These are phyloP conservation scores for Fraxinus americana DNA, from an alignment of 257 asterid species.

Conservation along the genomic window DNA sequence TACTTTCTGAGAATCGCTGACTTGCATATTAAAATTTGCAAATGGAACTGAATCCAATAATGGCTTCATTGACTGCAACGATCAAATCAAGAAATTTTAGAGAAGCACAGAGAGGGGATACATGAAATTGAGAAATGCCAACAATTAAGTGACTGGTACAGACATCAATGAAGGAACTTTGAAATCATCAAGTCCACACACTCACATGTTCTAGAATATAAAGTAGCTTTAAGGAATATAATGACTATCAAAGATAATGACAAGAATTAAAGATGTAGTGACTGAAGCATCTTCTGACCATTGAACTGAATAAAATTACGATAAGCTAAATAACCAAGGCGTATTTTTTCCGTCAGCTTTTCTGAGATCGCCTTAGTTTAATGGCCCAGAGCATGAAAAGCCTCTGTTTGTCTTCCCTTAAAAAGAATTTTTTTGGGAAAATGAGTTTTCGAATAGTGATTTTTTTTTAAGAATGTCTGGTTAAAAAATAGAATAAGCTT, in stretches of 20 bases:
- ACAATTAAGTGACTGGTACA: background rate
- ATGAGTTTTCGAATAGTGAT: too few species aligned
- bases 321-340: constrained; percentile 9
- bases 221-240: background rate
- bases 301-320: background rate
- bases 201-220: background rate
- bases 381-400: too few species aligned
- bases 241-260: background rate
- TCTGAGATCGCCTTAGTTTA: constrained; percentile 12
- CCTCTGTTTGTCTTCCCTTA: too few species aligned
- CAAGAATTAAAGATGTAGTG: background rate
- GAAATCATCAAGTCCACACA: background rate
- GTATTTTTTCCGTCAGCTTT: constrained; percentile 11
- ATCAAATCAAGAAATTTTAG: constrained; percentile 17
- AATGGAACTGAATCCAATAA: constrained; percentile 25
- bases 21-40: constrained; percentile 26
- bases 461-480: too few species aligned
- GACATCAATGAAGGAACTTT: background rate
- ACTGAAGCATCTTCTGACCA: constrained; percentile 14
- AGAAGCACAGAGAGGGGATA: constrained; percentile 18
- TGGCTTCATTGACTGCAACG: constrained; percentile 39
- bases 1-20: constrained; percentile 32
- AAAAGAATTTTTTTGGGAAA: too few species aligned
- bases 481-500: too few species aligned
- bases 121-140: background rate